Evolutionary conservation across 2,329 filamentous ascomycete genomes (phyloP).

Genomic region (Monosporascus sp.): DNA sequence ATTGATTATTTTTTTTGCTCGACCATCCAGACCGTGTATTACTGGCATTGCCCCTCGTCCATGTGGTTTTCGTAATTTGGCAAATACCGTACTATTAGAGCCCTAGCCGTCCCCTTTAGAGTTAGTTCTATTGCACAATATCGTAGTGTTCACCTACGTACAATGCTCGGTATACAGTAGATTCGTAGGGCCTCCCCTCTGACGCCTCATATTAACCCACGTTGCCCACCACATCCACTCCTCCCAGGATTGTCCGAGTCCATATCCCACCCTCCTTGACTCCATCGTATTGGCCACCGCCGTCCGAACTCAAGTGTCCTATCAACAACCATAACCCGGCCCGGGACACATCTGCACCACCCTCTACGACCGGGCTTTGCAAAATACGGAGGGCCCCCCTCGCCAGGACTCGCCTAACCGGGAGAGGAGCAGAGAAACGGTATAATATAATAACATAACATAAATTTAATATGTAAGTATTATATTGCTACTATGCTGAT

Average conservation of each 20-base stretch:
- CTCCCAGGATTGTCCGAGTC: not conserved
- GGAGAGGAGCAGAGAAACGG: not conserved
- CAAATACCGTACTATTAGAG: no score
- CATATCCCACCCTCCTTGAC: not conserved
- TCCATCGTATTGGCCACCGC: not conserved
- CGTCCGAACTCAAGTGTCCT: not conserved
- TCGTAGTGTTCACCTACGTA: no score
- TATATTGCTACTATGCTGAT: not conserved
- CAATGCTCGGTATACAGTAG: no score
- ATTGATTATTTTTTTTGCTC: no score
- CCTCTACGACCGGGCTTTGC: not conserved
- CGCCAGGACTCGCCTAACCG: not conserved
- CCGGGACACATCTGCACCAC: not conserved
- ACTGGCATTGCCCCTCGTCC: no score
- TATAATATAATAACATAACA: not conserved
- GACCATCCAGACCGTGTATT: no score
- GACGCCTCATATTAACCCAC: not conserved
- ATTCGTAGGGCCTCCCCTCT: not conserved
- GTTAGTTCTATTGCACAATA: no score
- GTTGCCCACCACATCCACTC: not conserved
- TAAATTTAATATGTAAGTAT: not conserved
- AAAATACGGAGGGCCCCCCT: not conserved
- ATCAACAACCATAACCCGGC: not conserved
- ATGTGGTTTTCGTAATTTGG: no score
- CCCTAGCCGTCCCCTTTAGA: no score